Evolutionary conservation across 1,284 basidiomycete genomes (phyloP).

Genomic region (Ceratobasidium theobromae): DNA sequence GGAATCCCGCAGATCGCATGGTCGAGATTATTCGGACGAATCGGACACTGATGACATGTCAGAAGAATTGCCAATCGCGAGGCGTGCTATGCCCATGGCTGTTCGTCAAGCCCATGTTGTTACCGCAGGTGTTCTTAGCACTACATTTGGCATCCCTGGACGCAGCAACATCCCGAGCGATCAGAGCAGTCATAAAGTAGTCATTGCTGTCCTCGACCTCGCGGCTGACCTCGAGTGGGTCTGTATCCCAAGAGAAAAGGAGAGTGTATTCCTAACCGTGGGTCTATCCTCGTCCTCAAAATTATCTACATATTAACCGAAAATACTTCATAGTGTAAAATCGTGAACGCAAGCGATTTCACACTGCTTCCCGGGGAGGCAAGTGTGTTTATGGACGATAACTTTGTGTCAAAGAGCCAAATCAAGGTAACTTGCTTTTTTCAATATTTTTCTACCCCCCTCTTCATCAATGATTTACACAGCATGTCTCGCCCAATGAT

Average conservation of each 20-base stretch:
- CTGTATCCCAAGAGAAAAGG: neutral
- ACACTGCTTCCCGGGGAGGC: constrained; percentile 35
- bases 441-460: neutral
- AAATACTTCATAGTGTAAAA: constrained; percentile 15
- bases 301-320: neutral
- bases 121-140: too few relatives aligned
- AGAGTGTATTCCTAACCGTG: constrained; percentile 3
- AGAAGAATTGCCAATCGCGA: too few relatives aligned
- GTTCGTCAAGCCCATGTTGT: too few relatives aligned
- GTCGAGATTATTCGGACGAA: too few relatives aligned
- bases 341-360: constrained; percentile 32
- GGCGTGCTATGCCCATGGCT: too few relatives aligned
- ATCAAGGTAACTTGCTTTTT: neutral
- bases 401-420: constrained; percentile 37
- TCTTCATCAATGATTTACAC: neutral
- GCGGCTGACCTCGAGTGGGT: too few relatives aligned
- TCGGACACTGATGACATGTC: too few relatives aligned
- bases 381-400: constrained; percentile 38
- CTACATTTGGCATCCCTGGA: too few relatives aligned
- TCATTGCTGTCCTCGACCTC: too few relatives aligned
- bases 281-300: neutral
- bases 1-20: too few relatives aligned
- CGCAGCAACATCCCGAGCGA: too few relatives aligned
- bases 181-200: too few relatives aligned
- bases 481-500: constrained; percentile 37